phyloP scores from a whole-genome alignment of 305 asterid genomes.

The Withania somnifera region DNA sequence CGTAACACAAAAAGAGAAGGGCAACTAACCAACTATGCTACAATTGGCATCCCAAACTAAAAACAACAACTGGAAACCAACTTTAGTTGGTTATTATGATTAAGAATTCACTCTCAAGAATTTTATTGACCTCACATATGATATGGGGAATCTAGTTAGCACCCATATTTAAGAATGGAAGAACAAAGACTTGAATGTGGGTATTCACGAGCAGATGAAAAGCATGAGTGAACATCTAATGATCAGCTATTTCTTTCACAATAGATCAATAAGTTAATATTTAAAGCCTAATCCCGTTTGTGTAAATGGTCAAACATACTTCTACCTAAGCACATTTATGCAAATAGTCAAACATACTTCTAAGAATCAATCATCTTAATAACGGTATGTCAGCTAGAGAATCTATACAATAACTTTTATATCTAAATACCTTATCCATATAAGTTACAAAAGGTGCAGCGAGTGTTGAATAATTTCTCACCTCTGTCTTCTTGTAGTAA shows the following conservation, averaged over 20 bases:
- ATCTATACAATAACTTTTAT: neutral
- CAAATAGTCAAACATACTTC: neutral
- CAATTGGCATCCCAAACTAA: neutral
- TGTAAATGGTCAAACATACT: neutral
- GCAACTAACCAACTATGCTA: neutral
- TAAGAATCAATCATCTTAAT: neutral
- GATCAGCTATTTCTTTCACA: neutral
- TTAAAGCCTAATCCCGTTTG: neutral
- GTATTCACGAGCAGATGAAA: neutral
- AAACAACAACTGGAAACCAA: neutral
- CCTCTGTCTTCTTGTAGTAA: constrained; percentile 46
- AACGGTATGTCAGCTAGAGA: neutral
- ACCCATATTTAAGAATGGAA: neutral
- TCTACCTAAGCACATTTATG: neutral
- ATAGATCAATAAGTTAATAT: neutral
- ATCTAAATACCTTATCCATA: neutral
- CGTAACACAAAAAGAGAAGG: neutral
- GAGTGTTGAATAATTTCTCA: constrained; percentile 2
- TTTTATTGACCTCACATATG: neutral
- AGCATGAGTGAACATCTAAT: neutral
- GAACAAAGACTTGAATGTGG: neutral
- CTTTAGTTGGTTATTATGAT: neutral
- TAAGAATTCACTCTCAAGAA: neutral
- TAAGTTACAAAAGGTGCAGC: neutral
- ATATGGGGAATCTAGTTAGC: neutral